Conservation (phyloP, 306 rosid species). For the Corylus heterophylla region DNA sequence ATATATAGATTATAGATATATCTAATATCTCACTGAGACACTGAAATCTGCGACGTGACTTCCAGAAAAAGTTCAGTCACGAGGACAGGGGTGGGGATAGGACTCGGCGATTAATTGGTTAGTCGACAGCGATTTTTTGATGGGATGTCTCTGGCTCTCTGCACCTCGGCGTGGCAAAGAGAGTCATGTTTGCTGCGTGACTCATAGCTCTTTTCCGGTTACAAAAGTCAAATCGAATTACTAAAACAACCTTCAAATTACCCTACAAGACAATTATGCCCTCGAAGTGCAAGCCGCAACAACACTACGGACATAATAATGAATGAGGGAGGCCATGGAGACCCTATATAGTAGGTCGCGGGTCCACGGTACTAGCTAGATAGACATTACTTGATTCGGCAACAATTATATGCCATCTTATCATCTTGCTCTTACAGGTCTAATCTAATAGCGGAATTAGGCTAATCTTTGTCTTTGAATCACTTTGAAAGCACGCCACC, state of each 20-base stretch:
- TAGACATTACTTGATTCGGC: background rate
- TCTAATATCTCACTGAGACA: background rate
- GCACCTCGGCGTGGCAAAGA: constrained; percentile 7
- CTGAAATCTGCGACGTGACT: constrained; percentile 16
- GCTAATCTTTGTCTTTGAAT: background rate
- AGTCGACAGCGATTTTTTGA: background rate
- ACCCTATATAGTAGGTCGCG: background rate
- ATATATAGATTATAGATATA: no score
- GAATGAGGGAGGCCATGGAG: background rate
- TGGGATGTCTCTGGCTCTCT: background rate
- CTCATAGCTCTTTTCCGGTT: background rate
- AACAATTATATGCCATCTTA: background rate
- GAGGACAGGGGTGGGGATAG: background rate
- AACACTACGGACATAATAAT: background rate
- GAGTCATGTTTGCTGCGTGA: constrained; percentile 36
- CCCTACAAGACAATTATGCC: background rate
- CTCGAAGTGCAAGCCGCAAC: background rate
- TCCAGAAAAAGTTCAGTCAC: constrained; percentile 2
- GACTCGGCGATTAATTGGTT: constrained; percentile 26
- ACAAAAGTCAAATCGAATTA: background rate
- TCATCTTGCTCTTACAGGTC: background rate
- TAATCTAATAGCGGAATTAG: background rate
- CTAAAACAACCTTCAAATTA: background rate
- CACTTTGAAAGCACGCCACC: background rate
- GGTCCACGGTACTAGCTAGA: background rate